These are phyloP conservation scores for Bruguiera parviflora DNA, from an alignment of 345 rosid genomes.

Conservation along the genomic window DNA sequence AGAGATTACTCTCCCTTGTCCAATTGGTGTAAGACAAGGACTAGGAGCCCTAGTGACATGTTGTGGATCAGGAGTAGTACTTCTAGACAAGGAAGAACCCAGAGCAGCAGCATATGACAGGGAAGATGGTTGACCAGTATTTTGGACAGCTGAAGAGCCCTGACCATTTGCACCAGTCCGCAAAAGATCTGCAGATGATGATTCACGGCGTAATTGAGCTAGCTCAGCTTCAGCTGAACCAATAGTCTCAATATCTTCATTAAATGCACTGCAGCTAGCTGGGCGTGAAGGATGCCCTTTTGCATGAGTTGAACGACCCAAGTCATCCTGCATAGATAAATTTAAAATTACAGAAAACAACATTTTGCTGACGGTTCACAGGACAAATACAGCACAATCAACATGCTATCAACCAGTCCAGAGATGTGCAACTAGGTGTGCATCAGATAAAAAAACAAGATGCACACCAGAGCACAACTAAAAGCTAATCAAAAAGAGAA, in stretches of 20 bases:
- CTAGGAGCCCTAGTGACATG: conserved; percentile 74
- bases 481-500: neutral
- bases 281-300: conserved; percentile 62
- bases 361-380: neutral
- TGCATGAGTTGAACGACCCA: conserved; percentile 40
- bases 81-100: conserved; percentile 75
- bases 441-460: neutral
- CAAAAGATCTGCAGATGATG: conserved; percentile 35
- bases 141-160: conserved; percentile 47
- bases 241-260: conserved; percentile 44
- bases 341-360: conserved; percentile 4
- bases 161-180: conserved; percentile 41
- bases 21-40: conserved; percentile 82
- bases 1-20: conserved; percentile 57
- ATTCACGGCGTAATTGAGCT: conserved; percentile 39
- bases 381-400: neutral
- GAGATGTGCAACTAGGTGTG: too few species aligned
- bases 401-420: neutral
- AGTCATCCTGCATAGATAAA: conserved; percentile 54
- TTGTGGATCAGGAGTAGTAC: conserved; percentile 87
- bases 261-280: conserved; percentile 65
- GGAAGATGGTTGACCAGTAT: conserved; percentile 49
- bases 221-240: conserved; percentile 49
- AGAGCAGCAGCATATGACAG: conserved; percentile 76
- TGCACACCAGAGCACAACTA: neutral